These are phyloP conservation scores for Linderniella brevidens DNA, from an alignment of 257 asterid species.

Conservation along the genomic window DNA sequence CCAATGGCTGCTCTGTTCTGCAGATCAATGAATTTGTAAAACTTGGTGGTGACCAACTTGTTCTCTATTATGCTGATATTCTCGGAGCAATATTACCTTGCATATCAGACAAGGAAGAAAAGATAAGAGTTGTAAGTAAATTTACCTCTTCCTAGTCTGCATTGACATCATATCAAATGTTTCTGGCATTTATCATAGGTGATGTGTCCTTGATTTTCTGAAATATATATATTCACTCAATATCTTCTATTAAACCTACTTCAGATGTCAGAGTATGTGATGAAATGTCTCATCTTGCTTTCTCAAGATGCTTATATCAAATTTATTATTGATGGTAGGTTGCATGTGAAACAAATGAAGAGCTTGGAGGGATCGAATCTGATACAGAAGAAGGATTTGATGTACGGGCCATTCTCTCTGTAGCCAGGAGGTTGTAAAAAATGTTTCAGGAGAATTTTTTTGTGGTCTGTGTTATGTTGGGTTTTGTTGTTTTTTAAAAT, in stretches of 20 bases:
- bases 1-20: constrained; percentile 13
- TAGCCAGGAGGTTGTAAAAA: constrained; percentile 63
- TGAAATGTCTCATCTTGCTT: not conserved
- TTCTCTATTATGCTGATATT: constrained; percentile 93
- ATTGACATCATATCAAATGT: not conserved
- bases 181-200: not conserved
- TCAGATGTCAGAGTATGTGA: too few relatives aligned
- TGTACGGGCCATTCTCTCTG: constrained; percentile 76
- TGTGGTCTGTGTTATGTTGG: constrained; percentile 1
- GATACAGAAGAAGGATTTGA: constrained; percentile 78
- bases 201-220: too few relatives aligned
- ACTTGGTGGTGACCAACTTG: constrained; percentile 99
- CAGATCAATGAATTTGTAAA: constrained; percentile 95
- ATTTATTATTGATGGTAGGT: constrained; percentile 31
- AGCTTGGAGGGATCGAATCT: constrained; percentile 76
- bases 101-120: constrained; percentile 97
- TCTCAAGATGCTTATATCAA: not conserved
- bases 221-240: too few relatives aligned
- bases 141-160: not conserved
- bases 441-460: not conserved
- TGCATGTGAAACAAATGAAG: constrained; percentile 96
- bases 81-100: constrained; percentile 93
- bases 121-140: constrained; percentile 79
- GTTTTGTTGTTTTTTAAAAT: not conserved
- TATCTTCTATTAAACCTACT: too few relatives aligned